A percentile compares a stretch with the other conserved stretches of the same genome.
Conservation (phyloP, 2,329 filamentous ascomycete species). For the Cryphonectria parasitica region DNA sequence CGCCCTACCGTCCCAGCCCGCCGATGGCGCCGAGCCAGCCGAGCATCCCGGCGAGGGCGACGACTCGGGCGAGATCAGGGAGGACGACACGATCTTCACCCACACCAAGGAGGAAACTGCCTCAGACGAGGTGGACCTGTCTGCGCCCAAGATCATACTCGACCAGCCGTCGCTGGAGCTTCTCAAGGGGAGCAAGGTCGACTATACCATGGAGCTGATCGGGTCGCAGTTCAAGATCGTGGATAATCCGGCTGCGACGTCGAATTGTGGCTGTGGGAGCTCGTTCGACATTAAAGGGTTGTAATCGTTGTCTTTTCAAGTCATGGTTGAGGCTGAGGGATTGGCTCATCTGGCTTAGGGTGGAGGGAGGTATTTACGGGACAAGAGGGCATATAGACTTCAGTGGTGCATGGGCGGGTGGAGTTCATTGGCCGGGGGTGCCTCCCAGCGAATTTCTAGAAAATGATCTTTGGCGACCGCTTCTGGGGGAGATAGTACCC, state of each 20-base stretch:
- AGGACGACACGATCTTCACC: slow-evolving; percentile 89
- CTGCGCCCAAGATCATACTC: slow-evolving; percentile 78
- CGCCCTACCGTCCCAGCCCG: slow-evolving; percentile 32
- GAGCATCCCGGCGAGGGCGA: slow-evolving; percentile 36
- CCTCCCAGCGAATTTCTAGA: not conserved
- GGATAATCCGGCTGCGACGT: slow-evolving; percentile 88
- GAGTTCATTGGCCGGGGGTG: not conserved
- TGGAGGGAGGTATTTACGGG: not conserved
- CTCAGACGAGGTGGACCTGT: slow-evolving; percentile 34
- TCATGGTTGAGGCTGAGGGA: not conserved
- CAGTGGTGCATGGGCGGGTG: not conserved
- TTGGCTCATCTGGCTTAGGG: too few species aligned
- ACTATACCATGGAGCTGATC: slow-evolving; percentile 96
- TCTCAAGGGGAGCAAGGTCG: slow-evolving; percentile 90
- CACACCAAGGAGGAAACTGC: slow-evolving; percentile 58
- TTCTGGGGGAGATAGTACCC: not conserved
- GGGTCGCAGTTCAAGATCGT: slow-evolving; percentile 89
- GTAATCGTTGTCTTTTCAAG: not conserved
- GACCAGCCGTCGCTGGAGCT: slow-evolving; percentile 87
- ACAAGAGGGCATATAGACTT: not conserved
- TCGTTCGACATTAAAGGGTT: slow-evolving; percentile 85
- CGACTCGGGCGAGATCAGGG: slow-evolving; percentile 47
- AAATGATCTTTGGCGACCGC: not conserved
- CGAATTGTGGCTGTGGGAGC: slow-evolving; percentile 95
- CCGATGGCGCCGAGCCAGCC: slow-evolving; percentile 25